These are phyloP conservation scores for Phycomyces nitens DNA, from an alignment of 192 early-diverging fungal genomes.

Conservation along the genomic window DNA sequence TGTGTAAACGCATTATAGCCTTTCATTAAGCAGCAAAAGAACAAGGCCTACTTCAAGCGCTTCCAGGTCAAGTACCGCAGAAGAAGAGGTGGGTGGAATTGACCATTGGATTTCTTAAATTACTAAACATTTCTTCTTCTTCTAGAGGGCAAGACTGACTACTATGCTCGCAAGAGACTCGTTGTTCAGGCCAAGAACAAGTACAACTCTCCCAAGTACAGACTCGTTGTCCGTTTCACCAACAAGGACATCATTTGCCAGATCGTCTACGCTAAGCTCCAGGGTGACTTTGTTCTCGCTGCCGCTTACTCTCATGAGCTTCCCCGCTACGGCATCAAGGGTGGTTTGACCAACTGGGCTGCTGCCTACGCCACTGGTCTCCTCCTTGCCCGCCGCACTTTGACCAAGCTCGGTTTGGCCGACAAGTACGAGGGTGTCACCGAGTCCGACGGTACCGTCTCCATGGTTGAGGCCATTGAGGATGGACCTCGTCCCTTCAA, in stretches of 20 bases:
- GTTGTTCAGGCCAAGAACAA: slow-evolving; percentile 99
- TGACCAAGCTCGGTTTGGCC: slow-evolving; percentile 91
- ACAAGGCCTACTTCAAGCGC: slow-evolving; percentile 95
- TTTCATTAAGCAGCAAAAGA: slow-evolving; percentile 41
- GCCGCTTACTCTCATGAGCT: slow-evolving; percentile 98
- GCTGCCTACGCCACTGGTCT: slow-evolving; percentile 98
- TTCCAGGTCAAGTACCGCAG: slow-evolving; percentile 99
- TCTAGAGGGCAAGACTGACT: slow-evolving; percentile 99
- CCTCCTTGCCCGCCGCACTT: slow-evolving; percentile 90
- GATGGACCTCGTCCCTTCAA: slow-evolving; percentile 97
- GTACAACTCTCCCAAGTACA: slow-evolving; percentile 99
- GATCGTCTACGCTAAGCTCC: slow-evolving; percentile 96
- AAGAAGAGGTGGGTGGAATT: slow-evolving; percentile 78
- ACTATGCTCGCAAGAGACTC: slow-evolving; percentile 98
- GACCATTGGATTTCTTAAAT: too few relatives aligned
- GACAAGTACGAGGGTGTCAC: slow-evolving; percentile 95
- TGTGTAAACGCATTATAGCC: slow-evolving; percentile 13
- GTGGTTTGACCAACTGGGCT: slow-evolving; percentile 99
- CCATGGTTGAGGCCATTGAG: slow-evolving; percentile 83
- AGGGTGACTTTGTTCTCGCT: slow-evolving; percentile 92
- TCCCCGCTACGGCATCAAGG: slow-evolving; percentile 90
- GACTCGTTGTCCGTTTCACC: slow-evolving; percentile 98
- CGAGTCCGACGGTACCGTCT: slow-evolving; percentile 85
- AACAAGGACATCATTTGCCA: slow-evolving; percentile 97
- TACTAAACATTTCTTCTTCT: too few relatives aligned